Evolutionary conservation across 345 rosid genomes (phyloP).

Genomic region (Gossypium arboreum): DNA sequence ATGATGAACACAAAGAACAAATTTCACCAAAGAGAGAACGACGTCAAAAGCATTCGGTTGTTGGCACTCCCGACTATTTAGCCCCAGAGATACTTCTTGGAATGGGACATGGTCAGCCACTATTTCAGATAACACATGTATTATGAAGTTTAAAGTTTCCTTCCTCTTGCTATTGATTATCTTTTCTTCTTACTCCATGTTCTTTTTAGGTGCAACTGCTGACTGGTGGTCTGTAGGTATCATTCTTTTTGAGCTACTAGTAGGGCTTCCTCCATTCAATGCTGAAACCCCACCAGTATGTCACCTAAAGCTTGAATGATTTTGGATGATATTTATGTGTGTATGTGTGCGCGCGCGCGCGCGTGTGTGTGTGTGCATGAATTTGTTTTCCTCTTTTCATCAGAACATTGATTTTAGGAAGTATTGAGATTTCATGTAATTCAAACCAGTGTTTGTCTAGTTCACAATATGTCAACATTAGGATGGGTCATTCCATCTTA

Average conservation of each 20-base stretch:
- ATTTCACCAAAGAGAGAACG: slow-evolving; percentile 46
- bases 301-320: neutral
- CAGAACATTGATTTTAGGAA: neutral
- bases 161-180: neutral
- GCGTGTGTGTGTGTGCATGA: neutral
- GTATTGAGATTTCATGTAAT: neutral
- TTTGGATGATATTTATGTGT: neutral
- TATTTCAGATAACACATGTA: neutral
- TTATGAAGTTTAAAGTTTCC: neutral
- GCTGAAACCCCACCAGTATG: slow-evolving; percentile 87
- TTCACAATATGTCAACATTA: neutral
- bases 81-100: slow-evolving; percentile 99
- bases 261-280: slow-evolving; percentile 93
- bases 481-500: neutral
- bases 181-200: slow-evolving; percentile 17
- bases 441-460: neutral
- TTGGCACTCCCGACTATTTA: slow-evolving; percentile 96
- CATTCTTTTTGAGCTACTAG: slow-evolving; percentile 86
- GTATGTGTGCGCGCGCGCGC: neutral
- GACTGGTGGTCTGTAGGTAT: slow-evolving; percentile 99
- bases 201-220: slow-evolving; percentile 73
- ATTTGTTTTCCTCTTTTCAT: neutral
- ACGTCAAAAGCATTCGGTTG: slow-evolving; percentile 69
- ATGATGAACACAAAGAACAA: slow-evolving; percentile 47
- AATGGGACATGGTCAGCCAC: slow-evolving; percentile 80